These are phyloP conservation scores for Serpula lacrymans DNA, from an alignment of 768 basidiomycete genomes.

Conservation along the genomic window DNA sequence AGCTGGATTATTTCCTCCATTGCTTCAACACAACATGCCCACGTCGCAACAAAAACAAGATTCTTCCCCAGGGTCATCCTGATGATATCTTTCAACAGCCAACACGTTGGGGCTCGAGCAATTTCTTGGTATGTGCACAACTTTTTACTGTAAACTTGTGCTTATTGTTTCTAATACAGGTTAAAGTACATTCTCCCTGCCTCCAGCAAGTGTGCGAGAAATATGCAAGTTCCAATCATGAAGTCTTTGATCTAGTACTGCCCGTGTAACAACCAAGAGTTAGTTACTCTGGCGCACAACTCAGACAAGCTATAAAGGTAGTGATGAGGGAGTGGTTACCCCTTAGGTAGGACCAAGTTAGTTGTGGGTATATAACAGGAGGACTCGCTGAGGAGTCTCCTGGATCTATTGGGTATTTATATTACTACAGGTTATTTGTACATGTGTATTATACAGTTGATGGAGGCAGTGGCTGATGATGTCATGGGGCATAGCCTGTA, in stretches of 20 bases:
- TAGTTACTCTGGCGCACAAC: no score
- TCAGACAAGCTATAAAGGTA: no score
- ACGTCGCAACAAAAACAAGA: not conserved
- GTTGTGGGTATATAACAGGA: no score
- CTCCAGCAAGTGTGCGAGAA: conserved; percentile 15
- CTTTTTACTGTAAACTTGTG: not conserved
- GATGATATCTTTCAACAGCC: conserved; percentile 28
- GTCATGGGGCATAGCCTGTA: no score
- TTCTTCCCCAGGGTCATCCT: conserved; percentile 35
- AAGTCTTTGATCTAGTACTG: conserved; percentile 34
- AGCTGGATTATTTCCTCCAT: conserved; percentile 24
- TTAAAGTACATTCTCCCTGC: conserved; percentile 12
- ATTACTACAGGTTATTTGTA: no score
- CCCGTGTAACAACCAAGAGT: no score
- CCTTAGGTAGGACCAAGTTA: no score
- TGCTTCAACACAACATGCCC: conserved; percentile 18
- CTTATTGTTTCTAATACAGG: conserved; percentile 9
- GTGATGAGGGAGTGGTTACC: no score
- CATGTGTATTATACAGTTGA: no score
- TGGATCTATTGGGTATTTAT: no score
- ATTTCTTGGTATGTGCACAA: conserved; percentile 37
- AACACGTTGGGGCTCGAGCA: conserved; percentile 18
- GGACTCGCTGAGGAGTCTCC: no score
- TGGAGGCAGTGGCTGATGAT: no score
- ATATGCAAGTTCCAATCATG: conserved; percentile 32